Base-by-base conservation (phyloP, 139 green algal genomes). In the Axilococcus clingmanii region DNA sequence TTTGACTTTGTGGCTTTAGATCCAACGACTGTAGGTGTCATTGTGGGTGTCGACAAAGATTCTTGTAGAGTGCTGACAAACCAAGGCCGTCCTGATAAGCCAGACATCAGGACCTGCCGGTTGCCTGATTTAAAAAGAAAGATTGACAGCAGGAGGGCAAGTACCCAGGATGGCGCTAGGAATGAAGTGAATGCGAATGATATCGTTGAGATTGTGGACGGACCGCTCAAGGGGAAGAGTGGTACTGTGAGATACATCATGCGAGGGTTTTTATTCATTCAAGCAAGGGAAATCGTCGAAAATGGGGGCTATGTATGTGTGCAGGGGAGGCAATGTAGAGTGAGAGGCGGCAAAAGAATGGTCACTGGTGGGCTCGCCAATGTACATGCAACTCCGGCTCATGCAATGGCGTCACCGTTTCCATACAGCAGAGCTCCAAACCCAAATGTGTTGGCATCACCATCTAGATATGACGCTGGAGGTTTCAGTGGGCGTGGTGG, bases 1-100 rank as follows among this genome's bases (percentile, higher is more conserved):
- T 87, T 96, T 65, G 90, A 98, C 63, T 70, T 97, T 34, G 84
- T 97, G 46, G 67, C 80, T 61, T 62, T 97, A 40, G 78, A 93
- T 52, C 57, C 61, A 28, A 43, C 62, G 16, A 80, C 71, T 6
- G 73, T 77, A 2, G 71, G 71, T 17, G 66, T 95, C 38, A 77
- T 95, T 19, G 67, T 94, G 14, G 56, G 63, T n/a, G 74, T 93
- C 14, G 79, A 89, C 48, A 68, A 69, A 19, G 84, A 89, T 17
- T 59, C 70, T 35, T 80, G 66, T 55, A 48, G 58, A 6, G 68
- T 83, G 24, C 66, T 83, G 23, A 83, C 71, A 20, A 82, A 79
- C 29, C 50, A 68, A 40, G 74, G 75, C 38, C 80, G 68, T 3
- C 51, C 76, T 0, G 82, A 87, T 15, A 55, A 74, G 48, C 78